phyloP scores from a whole-genome alignment of 805 yeast species.

The Schwanniomyces polymorphus region DNA sequence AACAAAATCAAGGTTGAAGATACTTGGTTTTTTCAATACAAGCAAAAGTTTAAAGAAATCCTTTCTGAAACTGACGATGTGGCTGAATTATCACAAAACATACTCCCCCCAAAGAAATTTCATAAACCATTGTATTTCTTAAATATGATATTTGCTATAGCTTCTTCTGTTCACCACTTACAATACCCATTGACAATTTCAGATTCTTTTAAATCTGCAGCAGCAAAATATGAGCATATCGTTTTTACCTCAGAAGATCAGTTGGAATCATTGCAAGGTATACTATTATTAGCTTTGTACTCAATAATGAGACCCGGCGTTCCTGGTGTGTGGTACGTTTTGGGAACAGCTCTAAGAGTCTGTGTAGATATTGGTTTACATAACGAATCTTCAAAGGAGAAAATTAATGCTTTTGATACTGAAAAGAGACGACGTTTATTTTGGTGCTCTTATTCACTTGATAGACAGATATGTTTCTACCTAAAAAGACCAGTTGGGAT shows the following conservation, averaged over 20 bases:
- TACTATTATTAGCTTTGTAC: slow-evolving; percentile 65
- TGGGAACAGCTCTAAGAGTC: slow-evolving; percentile 76
- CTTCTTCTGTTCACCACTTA: slow-evolving; percentile 71
- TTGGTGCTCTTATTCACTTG: slow-evolving; percentile 88
- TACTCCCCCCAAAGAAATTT: slow-evolving; percentile 46
- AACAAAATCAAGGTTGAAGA: slow-evolving; percentile 24
- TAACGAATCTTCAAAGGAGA: slow-evolving; percentile 46
- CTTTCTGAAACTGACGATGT: slow-evolving; percentile 20
- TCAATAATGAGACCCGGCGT: slow-evolving; percentile 85
- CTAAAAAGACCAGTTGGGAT: slow-evolving; percentile 87
- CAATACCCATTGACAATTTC: slow-evolving; percentile 65
- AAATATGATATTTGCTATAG: slow-evolving; percentile 77
- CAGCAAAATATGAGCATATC: slow-evolving; percentile 56
- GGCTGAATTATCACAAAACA: slow-evolving; percentile 30
- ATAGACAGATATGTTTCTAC: slow-evolving; percentile 82
- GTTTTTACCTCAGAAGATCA: slow-evolving; percentile 60
- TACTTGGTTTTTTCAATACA: slow-evolving; percentile 50
- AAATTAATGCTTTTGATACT: slow-evolving; percentile 52
- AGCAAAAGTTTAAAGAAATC: slow-evolving; percentile 22
- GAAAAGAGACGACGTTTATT: slow-evolving; percentile 77
- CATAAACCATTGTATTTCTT: slow-evolving; percentile 66
- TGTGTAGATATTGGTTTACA: slow-evolving; percentile 87
- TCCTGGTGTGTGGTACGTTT: slow-evolving; percentile 91
- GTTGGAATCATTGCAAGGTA: slow-evolving; percentile 71
- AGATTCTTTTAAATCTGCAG: slow-evolving; percentile 69